Base-by-base conservation (phyloP, 768 basidiomycete species). In the Russula sp. region DNA sequence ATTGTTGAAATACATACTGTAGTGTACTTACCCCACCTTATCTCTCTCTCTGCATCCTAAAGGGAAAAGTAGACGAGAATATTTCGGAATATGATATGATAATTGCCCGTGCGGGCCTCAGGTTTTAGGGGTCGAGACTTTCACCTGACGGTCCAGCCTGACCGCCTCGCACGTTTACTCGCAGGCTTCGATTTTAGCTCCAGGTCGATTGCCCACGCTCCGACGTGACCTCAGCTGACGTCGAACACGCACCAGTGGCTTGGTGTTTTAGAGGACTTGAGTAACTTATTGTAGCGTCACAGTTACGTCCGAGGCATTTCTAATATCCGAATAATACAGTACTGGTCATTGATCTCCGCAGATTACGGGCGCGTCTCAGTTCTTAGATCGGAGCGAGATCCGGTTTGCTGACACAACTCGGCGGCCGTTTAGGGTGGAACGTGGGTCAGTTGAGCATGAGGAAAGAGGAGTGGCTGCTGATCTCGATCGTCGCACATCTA, bases 21-120 rank as follows among this genome's bases (percentile, higher is more conserved):
- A 64, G 48, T 64, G 44, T 64, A 64, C 63, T 64, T 44, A n/a
- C 49, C 36, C 36, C 30, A n/a, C 34, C 44, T 44, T 61, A 49
- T 30, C 54, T 14, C 20, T 42, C 30, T 58, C 71, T 2, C 73
- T 72, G 11, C 69, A 66, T 16, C 44, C 20, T 8, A 16, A 10
- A 38, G 26, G 24, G 32, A 36, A 36, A 24, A 48, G 69, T 74
- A 51, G 57, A 64, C 70, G 74, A 49, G 57, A 64, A 59, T 70
- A 77, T 36, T 68, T 24, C 22, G 38, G 14, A 40, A 40, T 56
- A 49, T 46, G 46, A 38, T 62, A 56, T 44, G 5, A 44, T 46
- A 61, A 61, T n/a, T 55, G 11, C 13, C 48, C 46, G 46, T 4
- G 46, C n/a, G 5, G 22, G 49, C 14, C 16, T 50, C 26, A 51